Evolutionary conservation across 2,329 filamentous ascomycete genomes (phyloP).

Genomic region (Calonectria fujianensis): DNA sequence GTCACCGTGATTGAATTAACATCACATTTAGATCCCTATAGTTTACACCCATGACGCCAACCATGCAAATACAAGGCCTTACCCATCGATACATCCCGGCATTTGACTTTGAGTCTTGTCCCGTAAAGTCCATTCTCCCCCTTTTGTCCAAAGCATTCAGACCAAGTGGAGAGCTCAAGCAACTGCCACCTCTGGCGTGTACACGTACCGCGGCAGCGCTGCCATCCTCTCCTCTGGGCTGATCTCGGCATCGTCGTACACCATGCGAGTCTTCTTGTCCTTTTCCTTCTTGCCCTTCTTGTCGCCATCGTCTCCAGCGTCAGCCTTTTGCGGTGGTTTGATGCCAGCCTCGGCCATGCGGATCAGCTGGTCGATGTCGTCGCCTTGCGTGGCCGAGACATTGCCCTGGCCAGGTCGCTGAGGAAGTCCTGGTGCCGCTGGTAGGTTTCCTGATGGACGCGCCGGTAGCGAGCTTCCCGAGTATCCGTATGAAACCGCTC

Average conservation of each 20-base stretch:
- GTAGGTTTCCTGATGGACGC: slow-evolving; percentile 64
- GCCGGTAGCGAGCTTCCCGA: slow-evolving; percentile 66
- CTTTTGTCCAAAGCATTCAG: background rate
- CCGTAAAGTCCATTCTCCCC: slow-evolving; percentile 12
- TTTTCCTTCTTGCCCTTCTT: slow-evolving; percentile 81
- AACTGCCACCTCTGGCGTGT: slow-evolving; percentile 58
- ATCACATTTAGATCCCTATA: slow-evolving; percentile 51
- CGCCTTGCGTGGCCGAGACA: slow-evolving; percentile 61
- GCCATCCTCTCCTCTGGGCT: slow-evolving; percentile 96
- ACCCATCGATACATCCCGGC: slow-evolving; percentile 30
- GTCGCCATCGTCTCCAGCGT: slow-evolving; percentile 69
- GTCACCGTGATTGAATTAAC: slow-evolving; percentile 41
- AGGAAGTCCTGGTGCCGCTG: slow-evolving; percentile 65
- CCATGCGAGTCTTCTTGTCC: slow-evolving; percentile 81
- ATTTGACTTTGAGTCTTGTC: slow-evolving; percentile 16
- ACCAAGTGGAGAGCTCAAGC: background rate
- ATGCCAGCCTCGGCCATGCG: slow-evolving; percentile 79
- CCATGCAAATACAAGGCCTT: slow-evolving; percentile 51
- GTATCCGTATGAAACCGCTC: slow-evolving; percentile 58
- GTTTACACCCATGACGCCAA: slow-evolving; percentile 54
- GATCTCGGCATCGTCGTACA: slow-evolving; percentile 86
- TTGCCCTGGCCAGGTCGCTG: slow-evolving; percentile 64
- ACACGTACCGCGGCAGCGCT: slow-evolving; percentile 83
- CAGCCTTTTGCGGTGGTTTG: slow-evolving; percentile 65
- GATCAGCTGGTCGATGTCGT: slow-evolving; percentile 80